Evolutionary conservation across 73 alveolate species (phyloP).

Genomic region (Paramecium pentaurelia): DNA sequence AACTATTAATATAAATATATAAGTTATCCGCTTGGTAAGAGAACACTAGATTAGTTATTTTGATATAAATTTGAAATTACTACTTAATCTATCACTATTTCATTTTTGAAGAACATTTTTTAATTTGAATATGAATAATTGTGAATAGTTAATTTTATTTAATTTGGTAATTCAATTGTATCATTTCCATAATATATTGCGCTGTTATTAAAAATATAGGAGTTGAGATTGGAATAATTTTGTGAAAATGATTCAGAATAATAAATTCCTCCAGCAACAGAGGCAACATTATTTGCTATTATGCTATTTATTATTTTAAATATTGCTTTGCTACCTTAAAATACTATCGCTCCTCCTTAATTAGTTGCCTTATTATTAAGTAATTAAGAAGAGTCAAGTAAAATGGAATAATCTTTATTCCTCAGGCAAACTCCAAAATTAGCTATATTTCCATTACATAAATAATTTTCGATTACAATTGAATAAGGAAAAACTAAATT

Average conservation of each 20-base stretch:
- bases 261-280: neutral
- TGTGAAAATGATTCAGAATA: neutral
- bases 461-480: neutral
- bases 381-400: neutral
- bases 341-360: neutral
- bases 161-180: neutral
- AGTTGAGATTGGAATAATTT: neutral
- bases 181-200: neutral
- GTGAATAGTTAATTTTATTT: neutral
- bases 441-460: neutral
- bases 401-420: neutral
- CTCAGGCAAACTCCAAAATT: neutral
- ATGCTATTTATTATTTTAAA: neutral
- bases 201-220: neutral
- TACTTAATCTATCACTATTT: neutral
- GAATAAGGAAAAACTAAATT: neutral
- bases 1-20: neutral
- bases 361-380: neutral
- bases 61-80: neutral
- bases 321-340: neutral
- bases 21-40: neutral
- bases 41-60: neutral
- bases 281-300: neutral
- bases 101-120: neutral
- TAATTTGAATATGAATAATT: neutral